Conservation (phyloP, 169 alveolate genomes). For the Eimeria nieschulzi region DNA sequence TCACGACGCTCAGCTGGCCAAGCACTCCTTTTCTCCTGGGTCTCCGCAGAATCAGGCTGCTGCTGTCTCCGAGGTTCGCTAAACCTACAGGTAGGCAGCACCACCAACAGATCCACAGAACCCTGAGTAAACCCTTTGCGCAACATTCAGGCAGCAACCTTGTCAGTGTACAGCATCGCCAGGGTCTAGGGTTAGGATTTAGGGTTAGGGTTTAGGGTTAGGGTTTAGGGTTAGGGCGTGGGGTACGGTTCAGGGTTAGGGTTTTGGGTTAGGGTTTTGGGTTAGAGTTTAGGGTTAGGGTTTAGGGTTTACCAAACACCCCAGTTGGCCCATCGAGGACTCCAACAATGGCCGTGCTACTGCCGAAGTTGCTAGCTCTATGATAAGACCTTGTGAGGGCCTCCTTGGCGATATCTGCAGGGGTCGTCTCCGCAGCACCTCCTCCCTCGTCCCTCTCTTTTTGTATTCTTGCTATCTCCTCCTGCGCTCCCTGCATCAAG, state of each 20-base stretch:
- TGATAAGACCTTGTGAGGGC: slow-evolving; percentile 36
- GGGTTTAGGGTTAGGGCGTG: neutral
- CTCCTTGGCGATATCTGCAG: slow-evolving; percentile 32
- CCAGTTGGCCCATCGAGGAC: slow-evolving; percentile 48
- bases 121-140: too few relatives aligned
- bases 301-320: slow-evolving; percentile 23
- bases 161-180: too few relatives aligned
- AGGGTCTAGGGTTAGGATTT: too few relatives aligned
- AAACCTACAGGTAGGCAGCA: slow-evolving; percentile 11
- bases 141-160: too few relatives aligned
- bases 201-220: neutral
- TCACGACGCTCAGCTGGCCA: slow-evolving; percentile 76
- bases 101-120: too few relatives aligned
- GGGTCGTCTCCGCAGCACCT: neutral
- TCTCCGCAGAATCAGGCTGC: slow-evolving; percentile 76
- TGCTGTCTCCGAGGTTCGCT: slow-evolving; percentile 81
- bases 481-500: slow-evolving; percentile 68
- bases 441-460: neutral
- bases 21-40: slow-evolving; percentile 27
- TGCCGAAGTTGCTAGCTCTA: slow-evolving; percentile 54
- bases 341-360: slow-evolving; percentile 70
- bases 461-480: neutral
- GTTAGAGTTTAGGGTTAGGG: too few relatives aligned
- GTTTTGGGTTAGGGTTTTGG: neutral
- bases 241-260: neutral